Conservation (phyloP, 2,329 filamentous ascomycete genomes). For the Clonostachys rosea region DNA sequence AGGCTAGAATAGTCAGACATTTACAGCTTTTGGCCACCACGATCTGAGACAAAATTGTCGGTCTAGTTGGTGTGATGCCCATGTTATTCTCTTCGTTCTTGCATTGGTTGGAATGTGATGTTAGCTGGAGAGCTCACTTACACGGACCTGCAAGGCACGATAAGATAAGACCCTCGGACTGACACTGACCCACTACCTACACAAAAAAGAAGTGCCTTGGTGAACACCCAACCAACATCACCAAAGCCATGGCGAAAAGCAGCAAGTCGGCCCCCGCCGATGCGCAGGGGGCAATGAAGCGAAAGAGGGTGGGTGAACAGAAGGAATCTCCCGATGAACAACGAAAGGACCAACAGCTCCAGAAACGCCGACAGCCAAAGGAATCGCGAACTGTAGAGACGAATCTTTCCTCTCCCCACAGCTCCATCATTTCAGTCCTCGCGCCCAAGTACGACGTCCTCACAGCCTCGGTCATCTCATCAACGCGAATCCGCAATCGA, state of each 20-base stretch:
- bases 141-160: not conserved
- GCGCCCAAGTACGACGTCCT: constrained; percentile 42
- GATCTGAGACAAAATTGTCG: too few species aligned
- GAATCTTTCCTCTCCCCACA: constrained; percentile 28
- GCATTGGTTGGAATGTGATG: not conserved
- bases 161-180: not conserved
- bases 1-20: too few species aligned
- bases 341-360: constrained; percentile 1
- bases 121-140: not conserved
- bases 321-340: constrained; percentile 6
- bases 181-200: not conserved
- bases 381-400: not conserved
- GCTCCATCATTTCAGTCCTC: constrained; percentile 36
- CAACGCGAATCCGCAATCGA: constrained; percentile 54
- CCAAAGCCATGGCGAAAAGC: not conserved
- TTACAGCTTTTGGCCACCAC: too few species aligned
- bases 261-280: not conserved
- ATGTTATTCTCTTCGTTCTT: not conserved
- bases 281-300: constrained; percentile 5
- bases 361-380: constrained; percentile 3
- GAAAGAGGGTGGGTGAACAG: constrained; percentile 3
- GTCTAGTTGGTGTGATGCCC: too few species aligned
- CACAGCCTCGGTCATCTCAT: constrained; percentile 51
- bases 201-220: not conserved
- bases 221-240: not conserved